Evolutionary conservation across 495 filamentous ascomycete species (phyloP), one percentile per base, ranked within the genome.

Genomic region (Podospora sp.): DNA sequence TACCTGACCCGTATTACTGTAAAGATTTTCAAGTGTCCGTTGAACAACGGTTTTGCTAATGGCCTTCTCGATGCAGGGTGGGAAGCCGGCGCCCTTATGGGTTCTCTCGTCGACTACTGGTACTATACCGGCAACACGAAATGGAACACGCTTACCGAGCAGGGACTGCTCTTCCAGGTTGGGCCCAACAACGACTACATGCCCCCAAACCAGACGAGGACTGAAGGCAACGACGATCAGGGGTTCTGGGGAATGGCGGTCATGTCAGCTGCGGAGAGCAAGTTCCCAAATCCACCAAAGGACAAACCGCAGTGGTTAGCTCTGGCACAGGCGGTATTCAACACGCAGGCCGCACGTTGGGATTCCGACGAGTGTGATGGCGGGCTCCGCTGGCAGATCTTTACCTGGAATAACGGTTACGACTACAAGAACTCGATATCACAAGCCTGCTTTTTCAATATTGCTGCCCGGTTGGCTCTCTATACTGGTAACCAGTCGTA

Each of bases 371-470:
- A 84, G 20, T 96, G 92, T 75, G 83, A 84, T 33, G 92, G 92
- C 52, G 92, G 93, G 0, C 78, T 96, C 58, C 83, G 89, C 35
- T 96, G 92, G 92, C 92, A 96, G 80, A 91, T 95, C 51, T 92
- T 86, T 76, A 83, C 86, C 2, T 93, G 89, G 77, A 91, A 93
- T 78, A 87, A 82, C 11, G 93, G 92, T 1, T 95, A 90, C 76
- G 83, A 87, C 64, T 92, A 88, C 77, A 92, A 92, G 74, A 93
- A 93, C 73, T 83, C 87, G 40, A 84, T 91, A 21, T 86, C 87
- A 0, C 91, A 91, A 65, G 90, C 86, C 0, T 85, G 86, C 53
- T 87, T 92, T 72, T 92, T 92, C 78, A 88, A 90, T 69, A 80
- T 94, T 1, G 87, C 86, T 1, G 85, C 91, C 11, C 85, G 91